Evolutionary conservation across 2,329 filamentous ascomycete species (phyloP), one percentile per base, ranked within the genome.

Genomic region (Dactylellina leptospora): DNA sequence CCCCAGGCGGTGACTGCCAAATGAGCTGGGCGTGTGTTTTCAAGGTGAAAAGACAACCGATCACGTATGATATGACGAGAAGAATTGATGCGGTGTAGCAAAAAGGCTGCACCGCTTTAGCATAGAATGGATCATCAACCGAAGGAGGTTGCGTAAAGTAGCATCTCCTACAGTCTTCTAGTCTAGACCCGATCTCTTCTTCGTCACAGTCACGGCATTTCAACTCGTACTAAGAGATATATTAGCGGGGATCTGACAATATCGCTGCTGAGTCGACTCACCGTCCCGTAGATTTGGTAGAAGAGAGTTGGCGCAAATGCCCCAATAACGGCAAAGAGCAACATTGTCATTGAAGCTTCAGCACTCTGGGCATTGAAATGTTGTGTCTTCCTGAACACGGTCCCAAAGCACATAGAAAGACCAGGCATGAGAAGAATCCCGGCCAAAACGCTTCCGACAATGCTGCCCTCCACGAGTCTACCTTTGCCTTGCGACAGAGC

Each of bases 321-420:
- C 73, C 91, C 93, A 76, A 99, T 95, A 38, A 96, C 90, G 22
- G 95, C 93, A 79, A 99, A 99, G 8, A 99, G 84, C 63, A 99
- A 82, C 95, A 99, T 99, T 0, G 95, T 99, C 1, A 93, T 97
- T 3, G 76, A 75, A 30, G 97, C 95, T 78, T 95, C 92, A 27
- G 95, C 95, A 30, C 93, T 97, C 78, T 89, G 92, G 74, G 95
- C 93, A 78, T 99, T 99, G 85, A 99, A 99, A 42, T 95, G 89
- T 79, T 99, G 95, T 0, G 95, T 99, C 82, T 99, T 99, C 77
- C 96, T 88, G 82, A 96, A 96, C 78, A 99, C 89, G 16, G 96
- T 96, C 45, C 95, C 95, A 78, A 97, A 99, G 80, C 95, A 99
- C 95, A 99, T 99, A 66, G 93, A 97, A 30, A 99, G 80, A 1